phyloP scores from a whole-genome alignment of 1,284 basidiomycete species.

The Psilocybe mexicana region DNA sequence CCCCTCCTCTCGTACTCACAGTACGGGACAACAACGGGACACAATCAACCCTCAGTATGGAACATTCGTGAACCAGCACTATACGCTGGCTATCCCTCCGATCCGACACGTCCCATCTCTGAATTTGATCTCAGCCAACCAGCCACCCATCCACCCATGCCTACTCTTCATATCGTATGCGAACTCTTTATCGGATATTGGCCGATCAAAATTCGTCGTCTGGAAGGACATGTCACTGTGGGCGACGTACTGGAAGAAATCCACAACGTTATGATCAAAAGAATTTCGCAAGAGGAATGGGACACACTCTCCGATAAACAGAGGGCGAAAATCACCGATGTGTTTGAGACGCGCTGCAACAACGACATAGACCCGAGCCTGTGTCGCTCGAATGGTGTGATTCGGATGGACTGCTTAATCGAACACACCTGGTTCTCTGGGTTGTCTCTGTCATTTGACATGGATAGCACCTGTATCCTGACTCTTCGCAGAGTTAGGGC shows the following conservation, averaged over 20 bases:
- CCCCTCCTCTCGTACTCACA: constrained; percentile 35
- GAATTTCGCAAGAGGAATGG: constrained; percentile 43
- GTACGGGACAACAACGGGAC: constrained; percentile 20
- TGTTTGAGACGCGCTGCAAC: constrained; percentile 45
- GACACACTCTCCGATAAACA: constrained; percentile 41
- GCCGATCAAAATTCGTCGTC: constrained; percentile 38
- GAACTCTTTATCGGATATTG: constrained; percentile 46
- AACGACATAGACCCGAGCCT: constrained; percentile 31
- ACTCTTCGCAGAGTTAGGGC: constrained; percentile 39
- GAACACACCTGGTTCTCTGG: constrained; percentile 51
- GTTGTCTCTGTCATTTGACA: constrained; percentile 38
- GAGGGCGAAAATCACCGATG: constrained; percentile 36
- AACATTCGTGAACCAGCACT: constrained; percentile 45
- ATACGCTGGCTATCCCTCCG: constrained; percentile 29
- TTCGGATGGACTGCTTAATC: constrained; percentile 48
- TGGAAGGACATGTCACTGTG: constrained; percentile 43
- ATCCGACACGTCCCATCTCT: constrained; percentile 27
- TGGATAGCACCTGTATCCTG: constrained; percentile 42
- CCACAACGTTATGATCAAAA: constrained; percentile 36
- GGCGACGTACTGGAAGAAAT: constrained; percentile 48
- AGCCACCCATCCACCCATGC: constrained; percentile 44
- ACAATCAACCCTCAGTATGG: constrained; percentile 43
- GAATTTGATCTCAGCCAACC: constrained; percentile 35
- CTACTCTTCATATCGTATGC: constrained; percentile 41
- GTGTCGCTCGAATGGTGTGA: constrained; percentile 40